These are phyloP conservation scores for Jaapia argillacea DNA, from an alignment of 768 basidiomycete genomes.

Conservation along the genomic window DNA sequence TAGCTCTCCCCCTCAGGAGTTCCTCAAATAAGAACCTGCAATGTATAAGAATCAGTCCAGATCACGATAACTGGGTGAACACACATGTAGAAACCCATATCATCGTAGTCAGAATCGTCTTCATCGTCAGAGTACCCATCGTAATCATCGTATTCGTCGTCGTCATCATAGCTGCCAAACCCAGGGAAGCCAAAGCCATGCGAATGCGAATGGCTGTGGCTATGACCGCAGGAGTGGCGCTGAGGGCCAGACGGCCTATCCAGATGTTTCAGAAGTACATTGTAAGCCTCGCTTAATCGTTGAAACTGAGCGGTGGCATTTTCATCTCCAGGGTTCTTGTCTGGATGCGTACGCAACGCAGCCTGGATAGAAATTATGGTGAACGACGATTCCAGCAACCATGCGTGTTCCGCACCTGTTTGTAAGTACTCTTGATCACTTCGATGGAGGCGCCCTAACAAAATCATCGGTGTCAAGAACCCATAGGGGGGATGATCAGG, in stretches of 20 bases:
- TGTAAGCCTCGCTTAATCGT: slow-evolving; percentile 58
- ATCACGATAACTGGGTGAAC: slow-evolving; percentile 8
- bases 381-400: neutral
- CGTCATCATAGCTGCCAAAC: slow-evolving; percentile 15
- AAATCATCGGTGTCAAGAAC: neutral
- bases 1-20: slow-evolving; percentile 27
- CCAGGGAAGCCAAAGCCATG: neutral
- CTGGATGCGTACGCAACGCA: slow-evolving; percentile 63
- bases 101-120: slow-evolving; percentile 16
- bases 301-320: slow-evolving; percentile 65
- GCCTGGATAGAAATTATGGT: slow-evolving; percentile 25
- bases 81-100: slow-evolving; percentile 40
- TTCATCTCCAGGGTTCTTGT: slow-evolving; percentile 61
- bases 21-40: slow-evolving; percentile 40
- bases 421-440: slow-evolving; percentile 58
- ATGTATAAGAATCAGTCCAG: slow-evolving; percentile 4
- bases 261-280: slow-evolving; percentile 44
- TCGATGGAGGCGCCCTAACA: slow-evolving; percentile 51
- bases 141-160: slow-evolving; percentile 25
- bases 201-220: slow-evolving; percentile 6
- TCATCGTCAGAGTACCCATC: slow-evolving; percentile 27
- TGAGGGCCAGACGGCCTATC: slow-evolving; percentile 25
- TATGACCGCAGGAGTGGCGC: slow-evolving; percentile 9
- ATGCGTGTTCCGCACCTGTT: slow-evolving; percentile 37
- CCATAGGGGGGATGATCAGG: neutral